phyloP scores from a whole-genome alignment of 2,329 filamentous ascomycete genomes.

The Alternaria sp. region DNA sequence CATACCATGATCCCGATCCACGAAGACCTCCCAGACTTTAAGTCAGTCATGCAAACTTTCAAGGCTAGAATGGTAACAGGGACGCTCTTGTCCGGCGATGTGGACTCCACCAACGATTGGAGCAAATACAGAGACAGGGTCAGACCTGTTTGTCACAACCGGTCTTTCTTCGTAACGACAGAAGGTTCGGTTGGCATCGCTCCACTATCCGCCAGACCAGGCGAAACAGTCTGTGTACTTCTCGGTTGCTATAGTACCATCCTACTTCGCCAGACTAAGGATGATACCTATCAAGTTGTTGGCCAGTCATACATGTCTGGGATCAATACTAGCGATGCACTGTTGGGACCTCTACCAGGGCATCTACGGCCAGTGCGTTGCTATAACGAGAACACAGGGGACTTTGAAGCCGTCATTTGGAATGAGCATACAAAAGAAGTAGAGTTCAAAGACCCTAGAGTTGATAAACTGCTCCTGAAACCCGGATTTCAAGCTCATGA shows the following conservation, averaged over 20 bases:
- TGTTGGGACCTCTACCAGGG: background rate
- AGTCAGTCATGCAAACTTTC: background rate
- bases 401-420: too few species aligned
- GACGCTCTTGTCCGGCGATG: too few species aligned
- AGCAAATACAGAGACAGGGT: fast-evolving
- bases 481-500: background rate
- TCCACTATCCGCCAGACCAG: background rate
- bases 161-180: background rate
- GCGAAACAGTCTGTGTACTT: background rate
- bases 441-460: background rate
- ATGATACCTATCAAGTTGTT: background rate
- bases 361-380: fast-evolving
- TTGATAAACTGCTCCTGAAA: background rate
- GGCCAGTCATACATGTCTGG: background rate
- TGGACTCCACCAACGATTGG: too few species aligned
- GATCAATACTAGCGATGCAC: fast-evolving
- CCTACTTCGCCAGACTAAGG: fast-evolving
- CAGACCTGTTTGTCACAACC: fast-evolving
- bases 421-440: background rate
- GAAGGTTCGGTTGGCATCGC: background rate
- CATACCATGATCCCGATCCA: fast-evolving
- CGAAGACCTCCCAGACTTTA: fast-evolving
- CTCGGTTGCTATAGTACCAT: fast-evolving
- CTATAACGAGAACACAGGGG: too few species aligned
- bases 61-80: background rate